A percentile compares a stretch with the other conserved stretches of the same genome.
These are phyloP conservation scores for Gonium pectorale DNA, from an alignment of 139 green algal genomes.

Conservation along the genomic window DNA sequence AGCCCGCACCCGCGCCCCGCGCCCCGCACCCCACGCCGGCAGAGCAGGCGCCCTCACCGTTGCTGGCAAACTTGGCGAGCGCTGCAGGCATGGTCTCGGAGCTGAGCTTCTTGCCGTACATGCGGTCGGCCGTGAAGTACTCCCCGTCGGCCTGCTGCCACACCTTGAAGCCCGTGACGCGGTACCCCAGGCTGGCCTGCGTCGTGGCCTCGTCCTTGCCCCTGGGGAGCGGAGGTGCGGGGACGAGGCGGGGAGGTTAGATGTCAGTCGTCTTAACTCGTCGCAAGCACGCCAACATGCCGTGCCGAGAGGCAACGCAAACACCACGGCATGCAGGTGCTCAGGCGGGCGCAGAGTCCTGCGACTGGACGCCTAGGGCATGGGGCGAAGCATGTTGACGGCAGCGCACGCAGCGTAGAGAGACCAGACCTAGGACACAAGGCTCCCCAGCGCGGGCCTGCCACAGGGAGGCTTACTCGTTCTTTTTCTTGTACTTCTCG, in stretches of 20 bases:
- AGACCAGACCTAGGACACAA: too few species aligned
- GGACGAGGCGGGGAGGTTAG: background rate
- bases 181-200: conserved; percentile 81
- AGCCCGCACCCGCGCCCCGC: too few species aligned
- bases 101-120: conserved; percentile 84
- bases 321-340: too few species aligned
- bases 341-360: too few species aligned
- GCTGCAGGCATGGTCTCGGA: conserved; percentile 67
- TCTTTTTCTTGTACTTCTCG: conserved; percentile 71
- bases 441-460: background rate
- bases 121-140: conserved; percentile 62
- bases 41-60: conserved; percentile 69
- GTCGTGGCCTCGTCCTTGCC: conserved; percentile 83
- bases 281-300: too few species aligned
- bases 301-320: too few species aligned
- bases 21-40: too few species aligned
- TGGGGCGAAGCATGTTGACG: too few species aligned
- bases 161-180: conserved; percentile 85
- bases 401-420: too few species aligned
- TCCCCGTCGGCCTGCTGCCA: conserved; percentile 64
- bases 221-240: conserved; percentile 41
- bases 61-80: conserved; percentile 79
- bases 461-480: conserved; percentile 48
- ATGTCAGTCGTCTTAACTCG: too few species aligned
- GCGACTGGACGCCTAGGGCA: too few species aligned